A percentile compares a stretch with the other conserved stretches of the same genome.
phyloP scores from a whole-genome alignment of 2,329 filamentous ascomycete species.

The Xylaria sp. region DNA sequence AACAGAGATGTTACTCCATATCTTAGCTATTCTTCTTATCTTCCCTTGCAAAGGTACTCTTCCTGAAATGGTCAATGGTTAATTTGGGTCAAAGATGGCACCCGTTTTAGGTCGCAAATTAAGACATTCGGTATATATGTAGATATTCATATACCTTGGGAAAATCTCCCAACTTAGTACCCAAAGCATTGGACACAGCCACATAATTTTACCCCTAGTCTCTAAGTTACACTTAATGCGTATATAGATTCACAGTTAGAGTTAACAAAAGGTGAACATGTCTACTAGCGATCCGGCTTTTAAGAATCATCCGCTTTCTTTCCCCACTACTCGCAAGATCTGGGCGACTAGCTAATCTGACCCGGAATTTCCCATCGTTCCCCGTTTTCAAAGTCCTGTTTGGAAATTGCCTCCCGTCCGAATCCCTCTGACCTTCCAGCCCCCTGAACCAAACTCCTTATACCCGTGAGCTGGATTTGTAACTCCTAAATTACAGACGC shows the following conservation, averaged over 20 bases:
- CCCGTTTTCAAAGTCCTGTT: neutral
- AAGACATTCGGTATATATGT: neutral
- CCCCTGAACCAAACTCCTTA: neutral
- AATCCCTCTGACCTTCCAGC: neutral
- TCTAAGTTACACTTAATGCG: neutral
- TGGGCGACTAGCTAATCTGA: neutral
- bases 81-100: too few species aligned
- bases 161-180: too few species aligned
- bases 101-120: neutral
- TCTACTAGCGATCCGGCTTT: neutral
- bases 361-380: neutral
- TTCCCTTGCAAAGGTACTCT: neutral
- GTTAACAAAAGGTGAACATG: neutral
- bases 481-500: conserved; percentile 10
- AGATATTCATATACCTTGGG: neutral
- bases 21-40: neutral
- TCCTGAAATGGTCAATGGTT: too few species aligned
- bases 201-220: neutral
- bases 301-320: neutral
- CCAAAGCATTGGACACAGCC: neutral
- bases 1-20: neutral
- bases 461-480: neutral
- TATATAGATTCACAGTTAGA: conserved; percentile 10
- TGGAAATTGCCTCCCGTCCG: neutral
- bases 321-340: neutral